Evolutionary conservation across 1,139 yeast genomes (phyloP).

Genomic region (Schizosaccharomyces versatilis): DNA sequence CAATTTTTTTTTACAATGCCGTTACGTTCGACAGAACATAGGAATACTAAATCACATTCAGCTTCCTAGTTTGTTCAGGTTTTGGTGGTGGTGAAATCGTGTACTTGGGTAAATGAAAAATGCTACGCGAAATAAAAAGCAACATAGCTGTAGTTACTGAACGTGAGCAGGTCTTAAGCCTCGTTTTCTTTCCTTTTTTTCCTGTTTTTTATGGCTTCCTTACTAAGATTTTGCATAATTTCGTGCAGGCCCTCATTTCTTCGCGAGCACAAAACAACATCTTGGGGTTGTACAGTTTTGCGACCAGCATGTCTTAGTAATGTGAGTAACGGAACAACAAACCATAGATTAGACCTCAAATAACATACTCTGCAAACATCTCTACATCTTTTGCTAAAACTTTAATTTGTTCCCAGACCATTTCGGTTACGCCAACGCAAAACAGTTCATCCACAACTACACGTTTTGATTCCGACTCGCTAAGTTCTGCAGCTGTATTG

Average conservation of each 20-base stretch:
- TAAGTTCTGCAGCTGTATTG: not conserved
- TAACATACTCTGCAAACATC: not conserved
- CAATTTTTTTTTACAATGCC: too few species aligned
- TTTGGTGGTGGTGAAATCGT: too few species aligned
- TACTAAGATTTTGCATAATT: not conserved
- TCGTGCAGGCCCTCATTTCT: not conserved
- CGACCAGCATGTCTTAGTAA: not conserved
- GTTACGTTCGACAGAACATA: too few species aligned
- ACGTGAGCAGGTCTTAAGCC: not conserved
- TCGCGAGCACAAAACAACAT: not conserved
- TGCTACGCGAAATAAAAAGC: too few species aligned
- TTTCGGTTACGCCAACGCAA: slow-evolving; percentile 1
- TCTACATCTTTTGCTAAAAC: slow-evolving; percentile 1
- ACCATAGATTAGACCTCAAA: not conserved
- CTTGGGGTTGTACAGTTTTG: not conserved
- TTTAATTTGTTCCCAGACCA: slow-evolving; percentile 1
- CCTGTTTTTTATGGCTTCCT: not conserved
- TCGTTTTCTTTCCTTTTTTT: slow-evolving; percentile 1
- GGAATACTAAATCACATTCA: too few species aligned
- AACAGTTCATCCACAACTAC: not conserved
- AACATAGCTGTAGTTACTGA: too few species aligned
- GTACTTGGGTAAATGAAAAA: too few species aligned
- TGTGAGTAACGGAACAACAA: not conserved
- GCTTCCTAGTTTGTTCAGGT: too few species aligned
- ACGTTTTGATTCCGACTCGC: not conserved